Evolutionary conservation across 495 filamentous ascomycete species (phyloP).

Genomic region (Aspergillus sclerotiicarbonarius): DNA sequence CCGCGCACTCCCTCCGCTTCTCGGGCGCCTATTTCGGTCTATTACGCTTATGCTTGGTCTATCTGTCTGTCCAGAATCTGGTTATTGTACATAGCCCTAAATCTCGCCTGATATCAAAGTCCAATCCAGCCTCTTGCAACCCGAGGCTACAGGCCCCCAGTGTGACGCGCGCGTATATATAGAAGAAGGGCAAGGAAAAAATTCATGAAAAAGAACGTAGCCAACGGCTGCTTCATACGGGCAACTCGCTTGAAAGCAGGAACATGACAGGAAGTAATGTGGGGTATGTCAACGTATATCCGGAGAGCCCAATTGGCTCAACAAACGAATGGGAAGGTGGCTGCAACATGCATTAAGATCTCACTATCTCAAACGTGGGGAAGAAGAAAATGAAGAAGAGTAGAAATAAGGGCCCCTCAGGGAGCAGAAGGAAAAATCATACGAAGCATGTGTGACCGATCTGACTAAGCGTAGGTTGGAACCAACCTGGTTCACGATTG

Average conservation of each 20-base stretch:
- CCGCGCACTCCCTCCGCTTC: background rate
- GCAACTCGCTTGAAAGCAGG: slow-evolving; percentile 1
- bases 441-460: slow-evolving; percentile 5
- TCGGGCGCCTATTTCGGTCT: background rate
- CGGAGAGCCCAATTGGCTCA: background rate
- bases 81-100: slow-evolving; percentile 4
- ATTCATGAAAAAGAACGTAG: slow-evolving; percentile 3
- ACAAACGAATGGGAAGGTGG: background rate
- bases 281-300: slow-evolving; percentile 3
- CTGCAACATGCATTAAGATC: slow-evolving; percentile 12
- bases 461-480: background rate
- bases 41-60: background rate
- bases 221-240: background rate
- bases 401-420: slow-evolving; percentile 6
- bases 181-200: background rate
- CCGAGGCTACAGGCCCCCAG: background rate
- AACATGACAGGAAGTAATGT: background rate
- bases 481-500: background rate
- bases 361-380: slow-evolving; percentile 8
- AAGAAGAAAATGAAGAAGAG: background rate
- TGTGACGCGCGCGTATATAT: background rate
- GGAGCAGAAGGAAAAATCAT: slow-evolving; percentile 1
- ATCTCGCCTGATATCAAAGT: slow-evolving; percentile 1
- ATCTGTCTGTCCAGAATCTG: background rate
- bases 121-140: background rate